phyloP scores from a whole-genome alignment of 2,329 filamentous ascomycete genomes.

The Aspergillus ruber region DNA sequence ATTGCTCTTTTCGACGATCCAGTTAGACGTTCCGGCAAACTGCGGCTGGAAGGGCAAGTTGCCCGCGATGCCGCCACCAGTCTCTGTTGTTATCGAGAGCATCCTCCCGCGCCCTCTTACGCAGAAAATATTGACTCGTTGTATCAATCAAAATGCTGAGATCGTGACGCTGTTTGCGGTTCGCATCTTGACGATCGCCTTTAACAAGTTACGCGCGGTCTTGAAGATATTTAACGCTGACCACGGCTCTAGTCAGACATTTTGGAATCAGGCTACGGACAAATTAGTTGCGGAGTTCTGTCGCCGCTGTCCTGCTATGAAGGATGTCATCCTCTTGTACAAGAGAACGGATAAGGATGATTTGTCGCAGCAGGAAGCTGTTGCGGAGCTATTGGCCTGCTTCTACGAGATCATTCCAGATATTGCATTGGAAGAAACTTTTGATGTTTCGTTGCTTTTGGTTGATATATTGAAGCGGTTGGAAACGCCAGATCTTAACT shows the following conservation, averaged over 20 bases:
- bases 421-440: conserved; percentile 72
- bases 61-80: conserved; percentile 66
- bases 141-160: conserved; percentile 68
- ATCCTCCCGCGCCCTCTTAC: conserved; percentile 77
- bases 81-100: conserved; percentile 73
- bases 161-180: conserved; percentile 80
- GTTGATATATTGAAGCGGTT: conserved; percentile 60
- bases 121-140: conserved; percentile 71
- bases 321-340: conserved; percentile 70
- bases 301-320: conserved; percentile 71
- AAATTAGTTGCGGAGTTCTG: conserved; percentile 69
- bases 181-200: conserved; percentile 68
- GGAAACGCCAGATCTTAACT: conserved; percentile 41
- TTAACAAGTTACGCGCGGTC: conserved; percentile 67
- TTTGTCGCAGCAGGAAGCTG: conserved; percentile 67
- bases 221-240: conserved; percentile 55
- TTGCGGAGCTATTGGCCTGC: conserved; percentile 70
- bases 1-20: conserved; percentile 75
- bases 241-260: conserved; percentile 36
- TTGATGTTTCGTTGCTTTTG: conserved; percentile 76
- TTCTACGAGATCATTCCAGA: conserved; percentile 81
- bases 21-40: conserved; percentile 63
- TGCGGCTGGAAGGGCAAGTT: conserved; percentile 63
- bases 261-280: conserved; percentile 65
- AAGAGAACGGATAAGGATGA: conserved; percentile 62